Base-by-base conservation (phyloP, 768 basidiomycete genomes). In the Clitopilus hobsonii region DNA sequence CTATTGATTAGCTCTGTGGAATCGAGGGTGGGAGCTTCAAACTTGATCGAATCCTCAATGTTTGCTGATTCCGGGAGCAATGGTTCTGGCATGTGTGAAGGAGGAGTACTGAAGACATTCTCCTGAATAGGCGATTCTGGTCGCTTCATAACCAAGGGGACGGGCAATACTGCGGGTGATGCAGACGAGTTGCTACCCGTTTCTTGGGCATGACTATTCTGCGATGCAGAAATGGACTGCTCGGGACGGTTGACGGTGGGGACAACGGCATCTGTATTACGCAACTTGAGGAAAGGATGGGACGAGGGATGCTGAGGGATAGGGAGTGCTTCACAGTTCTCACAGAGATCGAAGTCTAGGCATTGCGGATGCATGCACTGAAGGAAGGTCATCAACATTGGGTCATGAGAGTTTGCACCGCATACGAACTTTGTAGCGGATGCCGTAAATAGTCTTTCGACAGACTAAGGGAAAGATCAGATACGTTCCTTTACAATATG, bases 321-420 rank as follows among this genome's bases (percentile, higher is more conserved):
- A 0, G 92, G 92, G 54, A 83, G 76, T 5, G 90, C 85, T 70
- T 94, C 92, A 69, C 93, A 95, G 52, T 68, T 68, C 55, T 77
- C 74, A 69, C 92, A 95, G 16, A 94, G 76, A 63, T 95, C 93
- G 60, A 84, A 93, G 67, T 94, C 89, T 0, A 80, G 77, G 69
- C 93, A 95, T 3, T 73, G 70, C 13, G 82, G 76, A 63, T 92
- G 84, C 82, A 91, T 85, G 70, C 93, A 95, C 87, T 89, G 58
- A 1, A 25, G 51, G 11, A 18, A 45, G 3, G 3, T 45, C 3
- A 45, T 16, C 8, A 7, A 18, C 38, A 25, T 38, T 10, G 29
- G 16, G 22, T 29, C 23, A 49, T 47, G 10, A 47, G 16, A 6
- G n/a, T 7, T 30, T 45, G 7, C 16, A 23, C 13, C 1, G 14